Percentiles rank a stretch among this genome's conserved stretches.
These are phyloP conservation scores for Diversispora epigaea DNA, from an alignment of 192 early-diverging fungal species.

Conservation along the genomic window DNA sequence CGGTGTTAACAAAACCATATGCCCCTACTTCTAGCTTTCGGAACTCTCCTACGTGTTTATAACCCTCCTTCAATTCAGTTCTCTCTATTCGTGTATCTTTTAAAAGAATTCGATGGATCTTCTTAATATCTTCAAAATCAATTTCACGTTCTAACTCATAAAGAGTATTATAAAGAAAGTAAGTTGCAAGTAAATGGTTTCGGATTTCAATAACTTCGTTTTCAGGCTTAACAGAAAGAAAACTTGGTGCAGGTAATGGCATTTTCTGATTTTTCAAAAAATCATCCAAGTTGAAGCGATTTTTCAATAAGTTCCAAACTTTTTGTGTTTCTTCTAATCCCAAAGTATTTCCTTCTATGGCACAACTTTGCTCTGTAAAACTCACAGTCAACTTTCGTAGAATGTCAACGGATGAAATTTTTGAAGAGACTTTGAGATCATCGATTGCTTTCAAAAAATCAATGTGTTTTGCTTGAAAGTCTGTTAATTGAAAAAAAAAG, in stretches of 20 bases:
- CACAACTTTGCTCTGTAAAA: conserved; percentile 28
- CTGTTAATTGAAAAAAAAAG: background rate
- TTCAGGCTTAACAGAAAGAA: conserved; percentile 12
- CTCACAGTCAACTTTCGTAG: background rate
- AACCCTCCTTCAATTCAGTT: background rate
- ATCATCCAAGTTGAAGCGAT: background rate
- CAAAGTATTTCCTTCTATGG: conserved; percentile 10
- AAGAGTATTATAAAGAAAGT: conserved; percentile 11
- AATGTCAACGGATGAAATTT: conserved; percentile 12
- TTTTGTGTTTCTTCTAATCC: background rate
- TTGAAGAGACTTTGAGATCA: background rate
- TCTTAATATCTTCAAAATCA: conserved; percentile 20
- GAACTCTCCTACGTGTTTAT: background rate
- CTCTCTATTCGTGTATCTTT: conserved; percentile 15
- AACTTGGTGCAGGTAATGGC: conserved; percentile 2
- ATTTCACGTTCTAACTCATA: background rate
- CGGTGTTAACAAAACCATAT: background rate
- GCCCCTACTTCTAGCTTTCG: background rate
- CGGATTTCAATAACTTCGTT: conserved; percentile 21
- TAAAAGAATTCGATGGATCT: conserved; percentile 10
- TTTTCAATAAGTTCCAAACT: conserved; percentile 11
- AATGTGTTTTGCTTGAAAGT: background rate
- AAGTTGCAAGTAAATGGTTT: conserved; percentile 26
- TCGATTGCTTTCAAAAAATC: conserved; percentile 19
- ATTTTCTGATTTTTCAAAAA: conserved; percentile 11